Conservation (phyloP, 2,329 filamentous ascomycete genomes). For the Ramichloridium luteum region DNA sequence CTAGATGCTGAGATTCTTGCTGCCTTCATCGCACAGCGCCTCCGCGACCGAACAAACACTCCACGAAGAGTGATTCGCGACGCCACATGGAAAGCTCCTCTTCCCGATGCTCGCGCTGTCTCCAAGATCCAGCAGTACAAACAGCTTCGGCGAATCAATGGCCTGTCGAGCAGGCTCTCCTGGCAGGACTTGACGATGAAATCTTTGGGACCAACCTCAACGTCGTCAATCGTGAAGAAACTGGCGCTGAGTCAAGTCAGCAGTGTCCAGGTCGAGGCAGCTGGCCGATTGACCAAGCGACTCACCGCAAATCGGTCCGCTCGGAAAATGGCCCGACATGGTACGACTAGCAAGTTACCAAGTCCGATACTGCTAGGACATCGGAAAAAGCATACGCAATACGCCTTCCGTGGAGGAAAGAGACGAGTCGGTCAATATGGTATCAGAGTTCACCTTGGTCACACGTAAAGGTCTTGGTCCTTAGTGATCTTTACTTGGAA, state of each 20-base stretch:
- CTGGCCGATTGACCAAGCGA: conserved; percentile 23
- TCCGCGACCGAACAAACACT: conserved; percentile 18
- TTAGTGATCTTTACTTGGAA: conserved; percentile 1
- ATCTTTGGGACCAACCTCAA: conserved; percentile 9
- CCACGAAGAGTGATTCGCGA: conserved; percentile 22
- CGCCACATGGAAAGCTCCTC: conserved; percentile 21
- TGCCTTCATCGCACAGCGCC: conserved; percentile 18
- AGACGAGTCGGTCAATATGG: conserved; percentile 23
- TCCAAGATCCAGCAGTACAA: conserved; percentile 17
- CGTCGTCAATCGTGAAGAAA: conserved; percentile 14
- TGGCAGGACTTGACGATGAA: conserved; percentile 14
- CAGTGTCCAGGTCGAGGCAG: conserved; percentile 20
- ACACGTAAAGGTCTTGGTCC: too few species aligned
- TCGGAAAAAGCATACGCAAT: conserved; percentile 17
- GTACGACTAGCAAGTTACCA: conserved; percentile 18
- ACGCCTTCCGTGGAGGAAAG: conserved; percentile 18
- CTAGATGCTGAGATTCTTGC: conserved; percentile 22
- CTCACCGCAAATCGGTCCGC: conserved; percentile 22
- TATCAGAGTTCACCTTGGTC: conserved; percentile 20
- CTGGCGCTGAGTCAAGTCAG: conserved; percentile 20
- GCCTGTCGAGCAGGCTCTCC: conserved; percentile 9
- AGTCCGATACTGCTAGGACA: conserved; percentile 20
- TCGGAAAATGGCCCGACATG: conserved; percentile 20
- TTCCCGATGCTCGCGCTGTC: conserved; percentile 17
- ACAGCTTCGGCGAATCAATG: conserved; percentile 9